Evolutionary conservation across 2,329 filamentous ascomycete genomes (phyloP).

Genomic region (Nothophoma quercina): DNA sequence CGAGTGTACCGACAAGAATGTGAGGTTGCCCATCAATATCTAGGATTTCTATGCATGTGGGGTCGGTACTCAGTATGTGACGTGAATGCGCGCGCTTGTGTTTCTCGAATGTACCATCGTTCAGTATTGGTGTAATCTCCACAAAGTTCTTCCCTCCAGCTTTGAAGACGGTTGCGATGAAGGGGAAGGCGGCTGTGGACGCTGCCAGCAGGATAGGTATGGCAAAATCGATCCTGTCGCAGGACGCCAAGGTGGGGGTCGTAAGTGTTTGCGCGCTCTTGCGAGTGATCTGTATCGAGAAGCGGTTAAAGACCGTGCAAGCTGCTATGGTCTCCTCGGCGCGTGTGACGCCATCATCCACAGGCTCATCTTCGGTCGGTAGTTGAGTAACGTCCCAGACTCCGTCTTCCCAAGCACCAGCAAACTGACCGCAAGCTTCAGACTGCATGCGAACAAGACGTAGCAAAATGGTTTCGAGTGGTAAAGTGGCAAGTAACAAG

Average conservation of each 20-base stretch:
- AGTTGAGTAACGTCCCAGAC: conserved; percentile 37
- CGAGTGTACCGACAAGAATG: conserved; percentile 41
- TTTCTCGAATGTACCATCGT: conserved; percentile 25
- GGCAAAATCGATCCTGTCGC: conserved; percentile 27
- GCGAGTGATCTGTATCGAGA: conserved; percentile 43
- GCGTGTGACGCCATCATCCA: conserved; percentile 36
- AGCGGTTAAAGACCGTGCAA: conserved; percentile 26
- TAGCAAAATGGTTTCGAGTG: conserved; percentile 40
- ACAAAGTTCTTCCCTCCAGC: conserved; percentile 31
- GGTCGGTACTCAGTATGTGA: conserved; percentile 33
- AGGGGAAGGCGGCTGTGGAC: conserved; percentile 21
- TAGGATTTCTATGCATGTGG: conserved; percentile 46
- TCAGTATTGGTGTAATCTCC: conserved; percentile 26
- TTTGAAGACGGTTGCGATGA: conserved; percentile 32
- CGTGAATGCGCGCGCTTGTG: conserved; percentile 9
- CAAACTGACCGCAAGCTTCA: conserved; percentile 25
- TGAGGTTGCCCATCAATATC: conserved; percentile 24
- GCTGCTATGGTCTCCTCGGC: conserved; percentile 44
- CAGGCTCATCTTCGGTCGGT: conserved; percentile 27
- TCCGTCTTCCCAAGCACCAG: conserved; percentile 35
- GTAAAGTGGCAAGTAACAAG: conserved; percentile 48
- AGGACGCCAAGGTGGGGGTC: conserved; percentile 24
- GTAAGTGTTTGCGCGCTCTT: conserved; percentile 34
- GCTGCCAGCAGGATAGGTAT: conserved; percentile 32
- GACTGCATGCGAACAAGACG: conserved; percentile 35